Evolutionary conservation across 805 yeast species (phyloP).

Genomic region (Metschnikowia cerradonensis): DNA sequence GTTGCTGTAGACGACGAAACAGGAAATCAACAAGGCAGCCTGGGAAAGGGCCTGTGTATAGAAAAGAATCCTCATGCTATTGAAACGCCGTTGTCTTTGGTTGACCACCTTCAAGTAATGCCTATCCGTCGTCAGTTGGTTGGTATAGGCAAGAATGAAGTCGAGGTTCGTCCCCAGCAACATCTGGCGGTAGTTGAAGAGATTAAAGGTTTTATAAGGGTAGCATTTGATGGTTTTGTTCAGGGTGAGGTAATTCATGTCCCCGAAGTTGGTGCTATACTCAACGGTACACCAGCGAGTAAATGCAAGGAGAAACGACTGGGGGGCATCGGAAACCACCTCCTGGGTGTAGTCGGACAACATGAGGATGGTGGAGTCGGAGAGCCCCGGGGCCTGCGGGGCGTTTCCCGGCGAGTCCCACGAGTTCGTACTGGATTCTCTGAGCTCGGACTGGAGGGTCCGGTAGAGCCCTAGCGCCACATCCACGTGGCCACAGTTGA

Average conservation of each 20-base stretch:
- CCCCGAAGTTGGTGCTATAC: slow-evolving; percentile 9
- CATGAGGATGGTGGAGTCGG: slow-evolving; percentile 47
- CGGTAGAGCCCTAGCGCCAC: slow-evolving; percentile 52
- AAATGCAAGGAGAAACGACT: slow-evolving; percentile 30
- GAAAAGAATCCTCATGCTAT: slow-evolving; percentile 26
- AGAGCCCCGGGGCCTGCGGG: slow-evolving; percentile 32
- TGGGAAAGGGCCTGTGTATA: slow-evolving; percentile 28
- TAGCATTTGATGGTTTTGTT: slow-evolving; percentile 9
- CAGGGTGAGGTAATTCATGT: not conserved
- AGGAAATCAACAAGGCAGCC: slow-evolving; percentile 23
- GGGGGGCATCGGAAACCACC: slow-evolving; percentile 48
- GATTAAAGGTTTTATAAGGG: slow-evolving; percentile 10
- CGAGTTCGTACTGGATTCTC: slow-evolving; percentile 18
- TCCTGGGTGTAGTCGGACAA: slow-evolving; percentile 43
- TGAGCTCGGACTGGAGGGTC: slow-evolving; percentile 18
- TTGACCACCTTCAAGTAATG: slow-evolving; percentile 14
- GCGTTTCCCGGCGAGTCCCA: slow-evolving; percentile 8
- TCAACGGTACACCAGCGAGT: slow-evolving; percentile 10
- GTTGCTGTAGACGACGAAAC: slow-evolving; percentile 34
- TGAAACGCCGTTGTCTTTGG: slow-evolving; percentile 14
- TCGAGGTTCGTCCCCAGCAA: slow-evolving; percentile 38
- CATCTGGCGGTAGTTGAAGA: slow-evolving; percentile 45
- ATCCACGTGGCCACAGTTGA: slow-evolving; percentile 50
- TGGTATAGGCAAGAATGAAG: slow-evolving; percentile 48
- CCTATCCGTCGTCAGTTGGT: slow-evolving; percentile 5